Evolutionary conservation across 306 rosid species (phyloP).

Genomic region (Pyrus communis): DNA sequence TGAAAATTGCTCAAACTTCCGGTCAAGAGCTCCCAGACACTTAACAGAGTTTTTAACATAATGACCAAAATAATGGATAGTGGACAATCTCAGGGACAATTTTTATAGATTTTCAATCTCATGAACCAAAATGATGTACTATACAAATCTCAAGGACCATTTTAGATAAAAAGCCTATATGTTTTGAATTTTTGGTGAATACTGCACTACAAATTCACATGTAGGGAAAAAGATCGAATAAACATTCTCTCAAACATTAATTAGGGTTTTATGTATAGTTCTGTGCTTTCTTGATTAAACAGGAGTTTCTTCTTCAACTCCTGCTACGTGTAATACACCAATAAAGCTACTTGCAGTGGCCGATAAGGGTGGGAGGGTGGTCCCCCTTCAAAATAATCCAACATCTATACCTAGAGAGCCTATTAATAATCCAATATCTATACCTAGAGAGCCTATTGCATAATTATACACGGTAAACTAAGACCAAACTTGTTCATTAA

Average conservation of each 20-base stretch:
- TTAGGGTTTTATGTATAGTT: constrained; percentile 5
- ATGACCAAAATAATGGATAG: too few species aligned
- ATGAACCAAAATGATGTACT: too few species aligned
- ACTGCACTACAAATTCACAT: not conserved
- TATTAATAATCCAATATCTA: not conserved
- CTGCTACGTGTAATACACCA: constrained; percentile 22
- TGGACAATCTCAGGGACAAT: too few species aligned
- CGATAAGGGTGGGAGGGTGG: constrained; percentile 1
- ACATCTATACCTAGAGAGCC: not conserved
- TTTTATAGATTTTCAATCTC: too few species aligned
- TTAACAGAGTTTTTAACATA: too few species aligned
- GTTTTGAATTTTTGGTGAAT: not conserved
- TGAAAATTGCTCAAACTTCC: too few species aligned
- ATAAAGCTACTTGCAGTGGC: constrained; percentile 27
- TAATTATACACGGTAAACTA: not conserved
- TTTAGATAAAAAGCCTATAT: too few species aligned
- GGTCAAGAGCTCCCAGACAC: too few species aligned
- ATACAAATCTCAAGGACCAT: too few species aligned
- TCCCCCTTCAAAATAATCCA: not conserved
- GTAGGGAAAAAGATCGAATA: not conserved
- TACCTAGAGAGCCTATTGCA: not conserved
- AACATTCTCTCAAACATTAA: not conserved
- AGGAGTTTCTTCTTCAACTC: constrained; percentile 18
- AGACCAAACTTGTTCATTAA: constrained; percentile 8
- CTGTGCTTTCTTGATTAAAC: not conserved